Evolutionary conservation across 2,329 filamentous ascomycete species (phyloP), one percentile per base, ranked within the genome.

Genomic region (Harringtonia aguacate): DNA sequence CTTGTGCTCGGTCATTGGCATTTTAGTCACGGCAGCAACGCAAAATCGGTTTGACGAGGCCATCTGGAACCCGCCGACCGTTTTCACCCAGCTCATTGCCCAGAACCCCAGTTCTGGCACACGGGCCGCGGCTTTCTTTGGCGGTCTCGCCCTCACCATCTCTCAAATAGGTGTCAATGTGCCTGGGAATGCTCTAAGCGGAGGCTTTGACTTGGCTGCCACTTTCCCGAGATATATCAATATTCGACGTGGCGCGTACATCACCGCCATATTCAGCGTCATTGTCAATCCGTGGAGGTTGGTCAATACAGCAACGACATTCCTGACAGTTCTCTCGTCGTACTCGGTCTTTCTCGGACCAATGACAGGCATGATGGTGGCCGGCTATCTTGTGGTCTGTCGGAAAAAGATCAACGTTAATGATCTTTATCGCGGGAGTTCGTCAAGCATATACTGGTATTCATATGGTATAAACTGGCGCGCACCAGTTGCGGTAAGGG

Each of bases 121-220:
- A 6, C 24, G 24, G 7, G 24, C 24, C 24, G 24, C 24, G 7
- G 24, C 24, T 10, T 35, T 20, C 15, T 71, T 72, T 51, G 64
- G 62, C 24, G 64, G 63, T 3, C 50, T 65, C 13, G 67, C 64
- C 0, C 55, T 71, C 3, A 60, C 70, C 3, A 56, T 66, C 2
- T 66, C 60, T n/a, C 68, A 72, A 49, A 56, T 72, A 15, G 67
- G 63, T 4, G 64, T 70, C 50, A 64, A 66, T 48, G 58, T 61
- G 15, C 61, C 70, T 24, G 59, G 68, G 41, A 75, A 75, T 50
- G 63, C 64, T 2, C 64, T 73, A 49, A 67, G 66, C 0, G 62
- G 65, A 3, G 73, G 73, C 8, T 75, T 77, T 62, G 75, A 78
- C 51, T 58, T 77, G 44, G 66, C 73, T 0, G 70, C 66, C 1